Conservation (phyloP, 139 green algal species). For the Chlamydomonas eustigma region DNA sequence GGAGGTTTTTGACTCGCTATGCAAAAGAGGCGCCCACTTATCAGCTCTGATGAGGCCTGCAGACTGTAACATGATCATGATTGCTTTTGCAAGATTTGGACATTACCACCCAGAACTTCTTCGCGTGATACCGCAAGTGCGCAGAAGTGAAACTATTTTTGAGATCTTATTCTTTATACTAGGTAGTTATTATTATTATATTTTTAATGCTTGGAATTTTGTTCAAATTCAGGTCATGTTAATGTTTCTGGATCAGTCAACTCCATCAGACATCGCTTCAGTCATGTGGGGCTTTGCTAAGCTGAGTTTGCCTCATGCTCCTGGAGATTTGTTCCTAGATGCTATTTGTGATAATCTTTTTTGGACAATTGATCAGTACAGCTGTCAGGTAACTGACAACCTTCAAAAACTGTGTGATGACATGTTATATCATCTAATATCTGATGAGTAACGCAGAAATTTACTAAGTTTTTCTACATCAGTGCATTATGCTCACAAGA, state of each 20-base stretch:
- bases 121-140: constrained; percentile 15
- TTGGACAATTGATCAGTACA: neutral
- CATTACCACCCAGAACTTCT: constrained; percentile 34
- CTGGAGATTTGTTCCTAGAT: constrained; percentile 11
- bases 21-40: neutral
- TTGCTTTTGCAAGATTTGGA: constrained; percentile 24
- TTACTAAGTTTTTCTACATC: no score
- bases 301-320: constrained; percentile 12
- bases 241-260: constrained; percentile 14
- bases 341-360: constrained; percentile 4
- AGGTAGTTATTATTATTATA: neutral
- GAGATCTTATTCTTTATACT: neutral
- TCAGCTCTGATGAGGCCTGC: constrained; percentile 18
- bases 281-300: constrained; percentile 29
- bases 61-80: constrained; percentile 30
- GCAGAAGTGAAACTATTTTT: neutral
- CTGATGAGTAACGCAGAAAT: no score
- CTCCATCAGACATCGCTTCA: constrained; percentile 12
- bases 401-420: no score
- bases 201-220: neutral
- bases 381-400: no score
- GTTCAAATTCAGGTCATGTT: constrained; percentile 12
- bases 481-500: no score
- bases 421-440: no score
- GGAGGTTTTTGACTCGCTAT: neutral